phyloP scores from a whole-genome alignment of 768 basidiomycete genomes.

The Leucocoprinus birnbaumii region DNA sequence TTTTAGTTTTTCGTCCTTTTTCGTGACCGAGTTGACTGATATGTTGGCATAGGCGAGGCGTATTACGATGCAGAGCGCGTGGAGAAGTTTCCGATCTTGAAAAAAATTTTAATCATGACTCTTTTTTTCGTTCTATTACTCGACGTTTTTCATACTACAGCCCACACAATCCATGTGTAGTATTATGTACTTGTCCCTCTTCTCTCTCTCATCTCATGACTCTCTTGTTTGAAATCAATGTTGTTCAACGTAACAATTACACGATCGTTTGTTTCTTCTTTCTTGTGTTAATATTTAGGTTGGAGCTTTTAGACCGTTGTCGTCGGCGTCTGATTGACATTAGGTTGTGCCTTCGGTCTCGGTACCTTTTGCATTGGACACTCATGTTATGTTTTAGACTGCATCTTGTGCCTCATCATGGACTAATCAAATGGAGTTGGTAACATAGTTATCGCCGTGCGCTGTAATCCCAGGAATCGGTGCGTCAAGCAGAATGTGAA shows the following conservation, averaged over 20 bases:
- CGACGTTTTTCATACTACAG: not conserved
- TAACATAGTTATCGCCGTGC: too few relatives aligned
- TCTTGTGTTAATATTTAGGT: too few relatives aligned
- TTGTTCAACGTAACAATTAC: too few relatives aligned
- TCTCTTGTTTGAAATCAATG: not conserved
- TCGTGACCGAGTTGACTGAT: not conserved
- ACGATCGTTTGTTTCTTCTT: too few relatives aligned
- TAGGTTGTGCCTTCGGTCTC: too few relatives aligned
- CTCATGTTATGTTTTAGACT: not conserved
- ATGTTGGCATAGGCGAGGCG: slow-evolving; percentile 58
- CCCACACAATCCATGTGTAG: slow-evolving; percentile 3
- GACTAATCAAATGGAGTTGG: not conserved
- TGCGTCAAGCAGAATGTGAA: too few relatives aligned
- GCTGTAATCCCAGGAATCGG: too few relatives aligned
- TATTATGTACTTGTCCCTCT: not conserved
- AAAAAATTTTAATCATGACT: slow-evolving; percentile 16
- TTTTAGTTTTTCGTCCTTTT: slow-evolving; percentile 5
- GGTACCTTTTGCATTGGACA: too few relatives aligned
- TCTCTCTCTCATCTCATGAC: too few relatives aligned
- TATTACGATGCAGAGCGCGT: slow-evolving; percentile 88
- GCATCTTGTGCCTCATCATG: not conserved
- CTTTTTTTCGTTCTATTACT: not conserved
- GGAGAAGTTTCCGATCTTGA: slow-evolving; percentile 66
- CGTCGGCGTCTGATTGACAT: too few relatives aligned
- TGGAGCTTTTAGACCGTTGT: too few relatives aligned